Conservation (phyloP, 768 basidiomycete species). For the Suillus sp. region DNA sequence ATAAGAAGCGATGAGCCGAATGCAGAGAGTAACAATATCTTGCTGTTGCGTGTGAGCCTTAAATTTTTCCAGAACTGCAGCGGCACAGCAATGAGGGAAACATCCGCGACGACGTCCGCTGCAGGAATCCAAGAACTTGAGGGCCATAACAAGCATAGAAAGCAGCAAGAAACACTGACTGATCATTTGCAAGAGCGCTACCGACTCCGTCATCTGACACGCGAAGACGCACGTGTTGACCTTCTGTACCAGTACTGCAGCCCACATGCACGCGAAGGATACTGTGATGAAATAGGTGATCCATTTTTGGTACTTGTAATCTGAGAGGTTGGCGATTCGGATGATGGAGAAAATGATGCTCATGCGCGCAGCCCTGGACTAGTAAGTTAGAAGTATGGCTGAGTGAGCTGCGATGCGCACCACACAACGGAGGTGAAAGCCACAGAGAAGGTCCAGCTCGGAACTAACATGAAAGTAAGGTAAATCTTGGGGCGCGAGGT, state of each 20-base stretch:
- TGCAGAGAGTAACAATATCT: slow-evolving; percentile 5
- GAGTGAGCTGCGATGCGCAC: not conserved
- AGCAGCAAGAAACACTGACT: slow-evolving; percentile 1
- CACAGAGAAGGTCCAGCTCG: not conserved
- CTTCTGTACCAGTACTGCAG: not conserved
- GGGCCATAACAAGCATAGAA: not conserved
- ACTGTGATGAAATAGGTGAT: slow-evolving; percentile 2
- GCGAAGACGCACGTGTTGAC: not conserved
- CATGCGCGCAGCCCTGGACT: slow-evolving; percentile 11
- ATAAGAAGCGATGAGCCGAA: slow-evolving; percentile 5
- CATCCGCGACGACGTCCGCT: slow-evolving; percentile 6
- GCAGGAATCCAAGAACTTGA: not conserved
- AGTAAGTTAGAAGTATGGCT: not conserved
- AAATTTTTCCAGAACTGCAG: slow-evolving; percentile 1
- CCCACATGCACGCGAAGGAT: slow-evolving; percentile 10
- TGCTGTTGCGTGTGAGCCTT: not conserved
- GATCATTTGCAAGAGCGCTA: slow-evolving; percentile 1
- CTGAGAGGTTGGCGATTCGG: not conserved
- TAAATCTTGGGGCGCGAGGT: not conserved
- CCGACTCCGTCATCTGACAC: not conserved
- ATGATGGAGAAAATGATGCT: slow-evolving; percentile 12
- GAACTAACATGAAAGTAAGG: not conserved
- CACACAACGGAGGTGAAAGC: not conserved
- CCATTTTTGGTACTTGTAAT: not conserved
- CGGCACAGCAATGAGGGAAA: not conserved